Conservation (phyloP, 768 basidiomycete species). For the Calocybe gangraenosa region DNA sequence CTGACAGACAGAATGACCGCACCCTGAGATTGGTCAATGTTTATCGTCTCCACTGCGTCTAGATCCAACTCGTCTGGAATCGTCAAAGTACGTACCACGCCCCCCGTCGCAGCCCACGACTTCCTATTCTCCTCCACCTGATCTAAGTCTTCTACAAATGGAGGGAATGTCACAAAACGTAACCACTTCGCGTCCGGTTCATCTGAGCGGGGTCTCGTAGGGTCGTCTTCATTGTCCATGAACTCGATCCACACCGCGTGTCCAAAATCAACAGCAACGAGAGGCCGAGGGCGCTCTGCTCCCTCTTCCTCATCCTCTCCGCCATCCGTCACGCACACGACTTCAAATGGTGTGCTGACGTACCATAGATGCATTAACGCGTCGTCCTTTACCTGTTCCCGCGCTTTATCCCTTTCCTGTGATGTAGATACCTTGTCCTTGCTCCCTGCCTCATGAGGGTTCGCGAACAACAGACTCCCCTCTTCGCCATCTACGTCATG, state of each 20-base stretch:
- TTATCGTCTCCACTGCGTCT: conserved; percentile 67
- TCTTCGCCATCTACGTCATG: not conserved
- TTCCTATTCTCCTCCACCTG: conserved; percentile 17
- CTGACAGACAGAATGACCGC: conserved; percentile 66
- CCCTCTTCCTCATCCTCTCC: conserved; percentile 28
- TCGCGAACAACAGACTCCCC: not conserved
- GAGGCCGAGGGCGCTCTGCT: conserved; percentile 53
- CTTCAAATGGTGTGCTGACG: conserved; percentile 66
- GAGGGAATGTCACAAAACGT: conserved; percentile 69
- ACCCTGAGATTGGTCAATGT: conserved; percentile 74
- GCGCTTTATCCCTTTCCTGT: conserved; percentile 16
- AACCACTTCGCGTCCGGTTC: conserved; percentile 46
- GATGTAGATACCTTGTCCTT: conserved; percentile 1
- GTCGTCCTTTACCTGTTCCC: conserved; percentile 33
- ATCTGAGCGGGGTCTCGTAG: conserved; percentile 9
- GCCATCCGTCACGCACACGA: conserved; percentile 59
- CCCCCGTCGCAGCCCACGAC: conserved; percentile 27
- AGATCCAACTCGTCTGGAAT: conserved; percentile 64
- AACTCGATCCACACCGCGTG: conserved; percentile 84
- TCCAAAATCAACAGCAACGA: conserved; percentile 84
- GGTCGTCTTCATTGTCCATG: conserved; percentile 27
- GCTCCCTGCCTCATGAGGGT: not conserved
- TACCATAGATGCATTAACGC: conserved; percentile 69
- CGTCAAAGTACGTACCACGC: conserved; percentile 56
- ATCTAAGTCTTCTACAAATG: conserved; percentile 35